Conservation (phyloP, 2,329 filamentous ascomycete species). For the Verticillium longisporum region DNA sequence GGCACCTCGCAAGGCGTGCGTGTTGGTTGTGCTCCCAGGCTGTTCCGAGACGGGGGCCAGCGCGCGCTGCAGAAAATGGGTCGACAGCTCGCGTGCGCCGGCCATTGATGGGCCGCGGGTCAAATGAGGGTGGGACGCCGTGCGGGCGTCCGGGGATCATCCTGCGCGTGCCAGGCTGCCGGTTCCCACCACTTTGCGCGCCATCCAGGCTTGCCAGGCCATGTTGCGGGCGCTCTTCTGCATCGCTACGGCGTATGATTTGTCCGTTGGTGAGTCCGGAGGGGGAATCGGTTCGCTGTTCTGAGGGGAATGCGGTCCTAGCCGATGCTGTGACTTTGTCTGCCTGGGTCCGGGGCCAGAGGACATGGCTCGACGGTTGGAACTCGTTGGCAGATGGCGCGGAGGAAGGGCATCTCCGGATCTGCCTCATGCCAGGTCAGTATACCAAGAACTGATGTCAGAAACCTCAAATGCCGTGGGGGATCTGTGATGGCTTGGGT, state of each 20-base stretch:
- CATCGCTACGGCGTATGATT: constrained; percentile 9
- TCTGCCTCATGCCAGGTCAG: neutral
- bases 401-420: neutral
- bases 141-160: constrained; percentile 3
- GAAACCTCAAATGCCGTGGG: neutral
- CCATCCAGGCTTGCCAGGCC: neutral
- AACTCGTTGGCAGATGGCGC: neutral
- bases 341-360: neutral
- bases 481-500: neutral
- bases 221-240: constrained; percentile 12
- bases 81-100: neutral
- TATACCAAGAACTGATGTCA: neutral
- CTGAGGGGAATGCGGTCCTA: neutral
- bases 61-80: neutral
- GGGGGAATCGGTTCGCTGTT: neutral
- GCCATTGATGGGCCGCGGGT: neutral
- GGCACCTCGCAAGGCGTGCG: neutral
- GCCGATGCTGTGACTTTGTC: neutral
- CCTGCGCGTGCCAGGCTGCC: constrained; percentile 9
- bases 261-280: constrained; percentile 1
- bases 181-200: constrained; percentile 6
- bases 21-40: neutral
- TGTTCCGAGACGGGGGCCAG: neutral
- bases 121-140: neutral
- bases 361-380: neutral